phyloP scores from a whole-genome alignment of 2,329 filamentous ascomycete genomes.

The Aspergillus puulaauensis region DNA sequence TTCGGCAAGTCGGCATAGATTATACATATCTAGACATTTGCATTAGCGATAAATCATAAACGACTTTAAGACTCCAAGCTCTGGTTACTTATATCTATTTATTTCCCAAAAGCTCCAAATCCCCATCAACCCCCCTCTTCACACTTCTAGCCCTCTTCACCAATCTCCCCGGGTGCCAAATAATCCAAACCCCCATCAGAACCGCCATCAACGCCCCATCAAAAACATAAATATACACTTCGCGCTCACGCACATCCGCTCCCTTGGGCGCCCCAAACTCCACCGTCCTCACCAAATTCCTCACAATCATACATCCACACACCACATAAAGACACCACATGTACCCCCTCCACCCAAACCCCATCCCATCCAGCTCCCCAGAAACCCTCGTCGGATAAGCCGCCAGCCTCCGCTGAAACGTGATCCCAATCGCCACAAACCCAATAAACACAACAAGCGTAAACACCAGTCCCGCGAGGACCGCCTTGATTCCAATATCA shows the following conservation, averaged over 20 bases:
- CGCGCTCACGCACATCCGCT: constrained; percentile 20
- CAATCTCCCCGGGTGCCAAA: constrained; percentile 26
- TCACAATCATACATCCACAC: constrained; percentile 25
- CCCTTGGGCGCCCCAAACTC: constrained; percentile 24
- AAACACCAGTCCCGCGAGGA: constrained; percentile 30
- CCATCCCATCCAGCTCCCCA: constrained; percentile 5
- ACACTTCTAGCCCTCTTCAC: constrained; percentile 1
- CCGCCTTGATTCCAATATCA: constrained; percentile 24
- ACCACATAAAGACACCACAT: constrained; percentile 28
- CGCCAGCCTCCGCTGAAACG: constrained; percentile 24
- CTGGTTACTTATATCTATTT: background rate
- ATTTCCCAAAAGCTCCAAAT: background rate
- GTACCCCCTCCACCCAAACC: constrained; percentile 25
- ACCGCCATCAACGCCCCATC: constrained; percentile 30
- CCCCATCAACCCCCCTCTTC: background rate
- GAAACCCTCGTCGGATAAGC: constrained; percentile 17
- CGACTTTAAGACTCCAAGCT: background rate
- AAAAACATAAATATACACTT: constrained; percentile 34
- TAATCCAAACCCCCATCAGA: constrained; percentile 20
- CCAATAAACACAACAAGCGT: constrained; percentile 27
- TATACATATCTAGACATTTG: background rate
- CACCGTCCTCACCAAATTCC: constrained; percentile 30
- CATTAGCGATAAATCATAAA: background rate
- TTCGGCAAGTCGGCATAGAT: constrained; percentile 28
- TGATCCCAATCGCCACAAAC: constrained; percentile 26